Conservation (phyloP, 768 basidiomycete species). For the Gymnopilus dilepis region DNA sequence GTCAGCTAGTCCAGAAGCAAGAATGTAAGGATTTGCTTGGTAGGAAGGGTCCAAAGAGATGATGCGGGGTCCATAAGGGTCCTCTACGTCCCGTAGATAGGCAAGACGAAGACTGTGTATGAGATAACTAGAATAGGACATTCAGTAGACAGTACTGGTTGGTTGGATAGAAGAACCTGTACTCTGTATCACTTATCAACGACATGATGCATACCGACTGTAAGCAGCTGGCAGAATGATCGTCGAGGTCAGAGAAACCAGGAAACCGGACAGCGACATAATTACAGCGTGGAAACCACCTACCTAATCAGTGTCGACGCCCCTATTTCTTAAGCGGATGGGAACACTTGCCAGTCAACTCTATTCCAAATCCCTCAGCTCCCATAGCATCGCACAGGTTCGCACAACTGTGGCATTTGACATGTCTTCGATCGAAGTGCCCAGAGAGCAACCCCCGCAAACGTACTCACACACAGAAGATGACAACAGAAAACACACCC, state of each 20-base stretch:
- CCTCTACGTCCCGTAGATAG: slow-evolving; percentile 88
- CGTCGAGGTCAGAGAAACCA: slow-evolving; percentile 4
- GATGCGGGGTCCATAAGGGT: slow-evolving; percentile 82
- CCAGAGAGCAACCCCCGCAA: background rate
- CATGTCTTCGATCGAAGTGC: slow-evolving; percentile 1
- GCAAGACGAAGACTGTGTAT: slow-evolving; percentile 86
- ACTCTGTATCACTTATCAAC: slow-evolving; percentile 32
- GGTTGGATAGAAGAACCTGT: slow-evolving; percentile 7
- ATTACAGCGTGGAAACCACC: background rate
- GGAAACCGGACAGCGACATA: background rate
- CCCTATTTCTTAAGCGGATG: background rate
- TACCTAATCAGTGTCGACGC: background rate
- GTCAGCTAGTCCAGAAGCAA: slow-evolving; percentile 81
- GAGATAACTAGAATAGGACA: slow-evolving; percentile 51
- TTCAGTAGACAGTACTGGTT: slow-evolving; percentile 1
- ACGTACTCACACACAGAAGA: background rate
- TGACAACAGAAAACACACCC: background rate
- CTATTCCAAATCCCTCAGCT: background rate
- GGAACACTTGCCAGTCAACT: background rate
- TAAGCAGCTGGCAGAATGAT: slow-evolving; percentile 4
- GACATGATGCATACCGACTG: slow-evolving; percentile 24
- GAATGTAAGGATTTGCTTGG: slow-evolving; percentile 82
- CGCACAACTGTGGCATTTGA: slow-evolving; percentile 2
- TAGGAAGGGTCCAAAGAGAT: slow-evolving; percentile 82
- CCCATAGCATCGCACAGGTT: background rate